Evolutionary conservation across 2,329 filamentous ascomycete genomes (phyloP), one percentile per base, ranked within the genome.

Genomic region (Lecanosticta acicola): DNA sequence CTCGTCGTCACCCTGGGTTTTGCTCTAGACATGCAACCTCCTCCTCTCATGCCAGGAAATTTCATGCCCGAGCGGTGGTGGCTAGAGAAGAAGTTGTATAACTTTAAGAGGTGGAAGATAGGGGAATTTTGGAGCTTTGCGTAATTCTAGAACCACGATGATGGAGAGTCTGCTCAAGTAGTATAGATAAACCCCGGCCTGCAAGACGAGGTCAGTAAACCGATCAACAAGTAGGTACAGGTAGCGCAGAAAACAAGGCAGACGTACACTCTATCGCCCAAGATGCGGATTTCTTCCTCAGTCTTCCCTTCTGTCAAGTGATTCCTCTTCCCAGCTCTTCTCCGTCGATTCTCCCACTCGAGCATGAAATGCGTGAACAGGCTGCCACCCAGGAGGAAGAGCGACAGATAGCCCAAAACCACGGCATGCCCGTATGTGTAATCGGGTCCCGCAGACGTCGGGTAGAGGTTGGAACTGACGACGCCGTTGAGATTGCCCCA

Each of bases 401-500:
- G 48, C 1, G 78, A 70, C 63, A 91, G 72, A 65, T 91, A 95
- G 0, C 71, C 85, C 39, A 94, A 65, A 2, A 94, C 81, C 0
- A 83, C 75, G 2, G 78, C 82, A 57, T 96, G 89, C 0, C 90
- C 90, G 1, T 80, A 74, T 29, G 77, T 77, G 68, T 80, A 95
- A 20, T 77, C 39, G 1, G 54, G 49, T 11, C 34, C 38, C 32
- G 39, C 38, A 7, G n/a, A 39, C 4, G 37, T 39, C n/a, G 44
- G 71, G 56, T 88, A 95, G 56, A 95, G 87, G 63, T 95, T 94
- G 54, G 78, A 83, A 58, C 74, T 3, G 84, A 87, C 51, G 19
- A 95, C 79, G 21, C 90, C 90, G 62, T 94, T 94, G 36, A 96
- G 72, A 62, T 96, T 95, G 21, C 90, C 90, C 87, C 87, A 94